Evolutionary conservation across 164 flowering plant genomes (phyloP).

Genomic region (Magnolia kwangsiensis): DNA sequence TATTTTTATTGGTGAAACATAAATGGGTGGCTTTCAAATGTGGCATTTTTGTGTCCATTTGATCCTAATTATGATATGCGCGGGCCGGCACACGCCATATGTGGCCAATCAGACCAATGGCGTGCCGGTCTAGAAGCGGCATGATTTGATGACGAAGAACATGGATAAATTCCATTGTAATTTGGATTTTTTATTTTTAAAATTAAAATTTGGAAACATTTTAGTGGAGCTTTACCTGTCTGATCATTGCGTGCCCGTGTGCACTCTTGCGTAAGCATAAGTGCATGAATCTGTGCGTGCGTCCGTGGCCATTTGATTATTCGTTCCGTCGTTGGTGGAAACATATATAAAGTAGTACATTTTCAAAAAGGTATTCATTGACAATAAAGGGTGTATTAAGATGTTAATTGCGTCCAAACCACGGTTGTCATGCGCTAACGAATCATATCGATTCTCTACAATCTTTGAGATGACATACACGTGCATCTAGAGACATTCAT

Average conservation of each 20-base stretch:
- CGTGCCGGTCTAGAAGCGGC: neutral
- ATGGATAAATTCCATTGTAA: neutral
- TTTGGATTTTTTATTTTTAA: too few relatives aligned
- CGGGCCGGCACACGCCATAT: neutral
- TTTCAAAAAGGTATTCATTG: too few relatives aligned
- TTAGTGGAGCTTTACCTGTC: neutral
- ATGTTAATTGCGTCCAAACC: too few relatives aligned
- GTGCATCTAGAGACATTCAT: too few relatives aligned
- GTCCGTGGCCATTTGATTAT: too few relatives aligned
- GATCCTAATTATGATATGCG: neutral
- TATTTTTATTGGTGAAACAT: neutral
- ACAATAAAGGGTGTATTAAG: too few relatives aligned
- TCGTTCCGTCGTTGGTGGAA: too few relatives aligned
- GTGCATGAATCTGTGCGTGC: neutral
- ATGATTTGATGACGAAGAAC: neutral
- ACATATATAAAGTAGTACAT: too few relatives aligned
- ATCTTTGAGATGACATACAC: too few relatives aligned
- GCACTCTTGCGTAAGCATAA: neutral
- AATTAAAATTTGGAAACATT: too few relatives aligned
- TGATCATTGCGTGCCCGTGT: neutral
- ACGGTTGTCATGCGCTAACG: too few relatives aligned
- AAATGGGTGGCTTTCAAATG: neutral
- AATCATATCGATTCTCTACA: too few relatives aligned
- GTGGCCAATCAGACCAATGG: neutral
- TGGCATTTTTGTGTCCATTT: neutral